phyloP scores from a whole-genome alignment of 345 rosid genomes.

The Crucihimalaya himalaica region DNA sequence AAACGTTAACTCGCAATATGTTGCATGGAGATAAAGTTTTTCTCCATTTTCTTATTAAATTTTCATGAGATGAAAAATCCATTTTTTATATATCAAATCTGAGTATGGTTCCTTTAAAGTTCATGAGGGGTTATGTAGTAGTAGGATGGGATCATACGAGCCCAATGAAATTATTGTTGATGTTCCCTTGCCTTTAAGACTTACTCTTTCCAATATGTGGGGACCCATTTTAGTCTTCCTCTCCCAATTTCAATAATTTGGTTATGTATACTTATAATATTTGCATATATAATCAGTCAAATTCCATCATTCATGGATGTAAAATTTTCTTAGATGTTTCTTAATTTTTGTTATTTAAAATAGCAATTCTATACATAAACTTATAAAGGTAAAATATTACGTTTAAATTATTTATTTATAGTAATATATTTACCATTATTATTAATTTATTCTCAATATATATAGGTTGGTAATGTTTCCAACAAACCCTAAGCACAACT shows the following conservation, averaged over 20 bases:
- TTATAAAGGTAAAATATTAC: neutral
- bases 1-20: neutral
- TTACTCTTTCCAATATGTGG: slow-evolving; percentile 25
- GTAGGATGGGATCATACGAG: slow-evolving; percentile 1
- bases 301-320: neutral
- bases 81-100: neutral
- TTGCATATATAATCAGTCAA: neutral
- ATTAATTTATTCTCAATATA: neutral
- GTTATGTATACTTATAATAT: slow-evolving; percentile 1
- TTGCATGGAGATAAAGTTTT: neutral
- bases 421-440: neutral
- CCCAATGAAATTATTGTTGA: slow-evolving; percentile 1
- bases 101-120: slow-evolving; percentile 12
- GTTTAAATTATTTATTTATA: neutral
- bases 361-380: neutral
- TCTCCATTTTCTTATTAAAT: neutral
- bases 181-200: slow-evolving; percentile 36
- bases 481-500: slow-evolving; percentile 38
- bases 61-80: neutral
- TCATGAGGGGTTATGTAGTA: neutral
- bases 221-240: slow-evolving; percentile 13
- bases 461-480: slow-evolving; percentile 39
- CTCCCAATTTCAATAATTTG: slow-evolving; percentile 12
- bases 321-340: neutral
- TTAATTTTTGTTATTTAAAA: neutral